Evolutionary conservation across 345 rosid species (phyloP).

Genomic region (Abelmoschus esculentus): DNA sequence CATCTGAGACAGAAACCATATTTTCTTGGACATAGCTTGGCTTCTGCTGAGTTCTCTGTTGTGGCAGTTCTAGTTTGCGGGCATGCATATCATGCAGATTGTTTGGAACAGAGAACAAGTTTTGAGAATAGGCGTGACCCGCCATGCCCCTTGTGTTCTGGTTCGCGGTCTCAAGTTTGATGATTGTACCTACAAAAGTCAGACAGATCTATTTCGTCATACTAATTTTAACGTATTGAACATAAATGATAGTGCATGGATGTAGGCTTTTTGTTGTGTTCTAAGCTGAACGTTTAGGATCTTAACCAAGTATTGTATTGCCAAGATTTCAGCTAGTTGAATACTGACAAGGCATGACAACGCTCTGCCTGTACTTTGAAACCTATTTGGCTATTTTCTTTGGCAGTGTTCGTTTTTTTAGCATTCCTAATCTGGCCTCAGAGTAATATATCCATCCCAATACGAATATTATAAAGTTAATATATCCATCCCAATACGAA

Average conservation of each 20-base stretch:
- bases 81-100: slow-evolving; percentile 57
- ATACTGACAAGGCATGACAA: too few relatives aligned
- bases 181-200: slow-evolving; percentile 21
- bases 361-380: background rate
- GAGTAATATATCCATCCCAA: too few relatives aligned
- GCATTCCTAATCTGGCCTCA: background rate
- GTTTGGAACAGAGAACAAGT: slow-evolving; percentile 46
- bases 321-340: too few relatives aligned
- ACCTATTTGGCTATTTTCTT: background rate
- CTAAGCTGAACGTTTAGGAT: slow-evolving; percentile 9
- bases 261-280: slow-evolving; percentile 17
- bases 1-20: slow-evolving; percentile 39
- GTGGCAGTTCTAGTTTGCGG: slow-evolving; percentile 64
- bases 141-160: slow-evolving; percentile 38
- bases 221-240: slow-evolving; percentile 9
- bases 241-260: slow-evolving; percentile 10
- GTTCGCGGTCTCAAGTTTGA: slow-evolving; percentile 14
- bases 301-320: background rate
- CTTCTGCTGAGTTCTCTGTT: slow-evolving; percentile 32
- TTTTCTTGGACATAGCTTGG: slow-evolving; percentile 25
- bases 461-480: too few relatives aligned
- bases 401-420: background rate
- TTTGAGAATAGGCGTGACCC: slow-evolving; percentile 41
- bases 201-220: background rate
- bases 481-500: too few relatives aligned